Base-by-base conservation (phyloP, 2,329 filamentous ascomycete species). In the Didymella pinodella region DNA sequence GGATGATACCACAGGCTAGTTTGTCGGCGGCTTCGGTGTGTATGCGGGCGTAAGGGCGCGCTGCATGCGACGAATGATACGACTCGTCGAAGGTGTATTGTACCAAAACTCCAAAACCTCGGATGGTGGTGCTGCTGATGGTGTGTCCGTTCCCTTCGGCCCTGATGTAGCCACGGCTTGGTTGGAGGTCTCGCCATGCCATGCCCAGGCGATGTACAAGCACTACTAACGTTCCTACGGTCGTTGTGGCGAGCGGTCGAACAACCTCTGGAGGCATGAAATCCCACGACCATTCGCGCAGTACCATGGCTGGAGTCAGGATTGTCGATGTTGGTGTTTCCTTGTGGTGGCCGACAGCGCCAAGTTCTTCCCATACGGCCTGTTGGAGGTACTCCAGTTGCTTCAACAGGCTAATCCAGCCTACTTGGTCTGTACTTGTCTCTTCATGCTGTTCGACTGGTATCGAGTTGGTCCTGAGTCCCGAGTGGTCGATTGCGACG, bases 201-300 rank as follows among this genome's bases (percentile, higher is more conserved):
- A 56, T 63, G 2, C 36, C 47, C 26, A 58, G 18, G 0, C 61
- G 54, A 18, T 63, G 31, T 8, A 50, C 54, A n/a, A 63, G 25
- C 44, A 18, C 44, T 3, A 63, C 32, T 14, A 63, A 28, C 5
- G 34, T 49, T 0, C 58, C 57, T 0, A 63, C 0, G 1, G 54
- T 61, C 0, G 54, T 63, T 12, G 52, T 63, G 0, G 58, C 58
- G 6, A 61, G 6, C 4, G 61, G 58, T 1, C 61, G 48, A 1
- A 61, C 61, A 3, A 58, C 46, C 1, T 63, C 61, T 25, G 61
- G 58, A 0, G 61, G 61, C 61, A 58, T 61, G 3, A 61, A 56
- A 12, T 61, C 61, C 57, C 54, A 61, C 2, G 51, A 58, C 29
- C 54, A 44, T 34, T 51, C 38, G 29, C 48, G 26, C 3, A 44